phyloP scores from a whole-genome alignment of 208 protist species.

The Acanthamoeba polyphaga region DNA sequence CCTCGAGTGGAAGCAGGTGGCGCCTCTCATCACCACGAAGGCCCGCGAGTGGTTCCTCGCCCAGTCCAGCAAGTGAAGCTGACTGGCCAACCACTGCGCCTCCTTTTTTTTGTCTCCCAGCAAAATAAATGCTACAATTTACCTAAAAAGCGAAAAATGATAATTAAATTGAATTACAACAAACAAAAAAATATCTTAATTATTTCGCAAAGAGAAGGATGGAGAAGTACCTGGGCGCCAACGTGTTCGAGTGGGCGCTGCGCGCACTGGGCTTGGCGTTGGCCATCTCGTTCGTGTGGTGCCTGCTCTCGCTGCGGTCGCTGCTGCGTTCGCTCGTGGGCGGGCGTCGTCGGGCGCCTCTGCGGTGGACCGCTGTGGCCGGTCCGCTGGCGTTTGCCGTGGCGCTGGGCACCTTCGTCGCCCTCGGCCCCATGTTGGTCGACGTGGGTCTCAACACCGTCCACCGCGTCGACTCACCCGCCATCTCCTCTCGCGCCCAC shows the following conservation, averaged over 20 bases:
- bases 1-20: conserved; percentile 56
- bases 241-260: conserved; percentile 48
- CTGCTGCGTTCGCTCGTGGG: neutral
- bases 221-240: conserved; percentile 47
- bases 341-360: neutral
- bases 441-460: conserved; percentile 43
- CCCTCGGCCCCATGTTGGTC: neutral
- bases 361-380: neutral
- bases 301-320: neutral
- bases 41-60: conserved; percentile 62
- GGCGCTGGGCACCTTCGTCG: conserved; percentile 25
- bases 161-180: too few relatives aligned
- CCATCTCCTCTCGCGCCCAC: conserved; percentile 34
- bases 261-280: neutral
- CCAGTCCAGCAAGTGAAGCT: neutral
- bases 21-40: conserved; percentile 8
- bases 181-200: too few relatives aligned
- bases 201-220: too few relatives aligned
- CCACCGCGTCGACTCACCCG: neutral
- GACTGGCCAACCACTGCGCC: too few relatives aligned
- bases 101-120: too few relatives aligned
- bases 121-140: too few relatives aligned
- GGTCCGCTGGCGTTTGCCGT: conserved; percentile 27
- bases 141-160: too few relatives aligned
- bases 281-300: conserved; percentile 29